Percentiles rank a stretch among this genome's conserved stretches.
Evolutionary conservation across 768 basidiomycete species (phyloP).

Genomic region (Exidia glandulosa): DNA sequence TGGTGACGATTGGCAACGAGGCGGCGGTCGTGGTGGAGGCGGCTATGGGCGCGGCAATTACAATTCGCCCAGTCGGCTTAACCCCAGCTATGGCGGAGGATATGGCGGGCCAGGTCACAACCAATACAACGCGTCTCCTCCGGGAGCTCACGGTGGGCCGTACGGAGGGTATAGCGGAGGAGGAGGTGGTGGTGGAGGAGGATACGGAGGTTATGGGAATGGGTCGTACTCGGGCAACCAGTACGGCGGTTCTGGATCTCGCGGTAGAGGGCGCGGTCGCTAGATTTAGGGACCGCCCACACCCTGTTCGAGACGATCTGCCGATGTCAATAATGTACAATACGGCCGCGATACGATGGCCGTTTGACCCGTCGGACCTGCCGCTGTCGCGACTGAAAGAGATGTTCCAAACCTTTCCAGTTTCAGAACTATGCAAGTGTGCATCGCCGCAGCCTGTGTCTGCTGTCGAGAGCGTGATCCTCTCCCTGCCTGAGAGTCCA

Average conservation of each 20-base stretch:
- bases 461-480: no score
- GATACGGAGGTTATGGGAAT: slow-evolving; percentile 25
- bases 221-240: slow-evolving; percentile 9
- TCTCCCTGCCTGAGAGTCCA: no score
- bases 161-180: slow-evolving; percentile 5
- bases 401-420: no score
- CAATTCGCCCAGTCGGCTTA: slow-evolving; percentile 8
- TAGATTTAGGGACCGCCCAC: not conserved
- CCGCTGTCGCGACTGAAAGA: no score
- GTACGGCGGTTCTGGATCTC: slow-evolving; percentile 15
- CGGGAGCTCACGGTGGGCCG: not conserved
- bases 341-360: no score
- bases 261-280: not conserved
- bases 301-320: not conserved
- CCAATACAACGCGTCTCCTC: slow-evolving; percentile 3
- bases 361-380: no score
- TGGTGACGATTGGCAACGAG: slow-evolving; percentile 38
- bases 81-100: slow-evolving; percentile 4
- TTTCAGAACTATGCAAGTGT: no score
- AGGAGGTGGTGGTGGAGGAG: slow-evolving; percentile 15
- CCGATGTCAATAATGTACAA: not conserved
- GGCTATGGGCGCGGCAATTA: slow-evolving; percentile 17
- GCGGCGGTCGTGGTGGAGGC: slow-evolving; percentile 22
- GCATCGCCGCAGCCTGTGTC: no score
- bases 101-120: slow-evolving; percentile 10